phyloP scores from a whole-genome alignment of 2,329 filamentous ascomycete species.

The Neocucurbitaria cava region DNA sequence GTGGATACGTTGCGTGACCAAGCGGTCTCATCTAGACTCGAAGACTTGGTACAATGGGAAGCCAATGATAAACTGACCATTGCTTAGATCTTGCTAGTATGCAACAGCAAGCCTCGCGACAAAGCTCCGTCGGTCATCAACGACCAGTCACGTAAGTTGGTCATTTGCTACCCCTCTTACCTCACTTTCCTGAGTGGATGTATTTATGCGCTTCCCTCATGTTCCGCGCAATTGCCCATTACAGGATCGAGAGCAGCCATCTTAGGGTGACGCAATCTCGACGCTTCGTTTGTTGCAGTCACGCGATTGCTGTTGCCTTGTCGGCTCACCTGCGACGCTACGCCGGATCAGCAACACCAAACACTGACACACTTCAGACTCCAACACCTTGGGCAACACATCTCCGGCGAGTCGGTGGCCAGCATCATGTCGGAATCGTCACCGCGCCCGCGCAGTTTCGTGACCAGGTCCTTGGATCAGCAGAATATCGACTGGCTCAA shows the following conservation, averaged over 20 bases:
- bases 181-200: too few species aligned
- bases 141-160: slow-evolving; percentile 47
- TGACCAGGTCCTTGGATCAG: slow-evolving; percentile 52
- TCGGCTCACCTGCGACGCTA: slow-evolving; percentile 12
- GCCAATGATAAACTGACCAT: slow-evolving; percentile 6
- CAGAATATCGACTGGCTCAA: slow-evolving; percentile 53
- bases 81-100: slow-evolving; percentile 54
- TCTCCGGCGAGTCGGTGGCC: slow-evolving; percentile 53
- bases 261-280: slow-evolving; percentile 11
- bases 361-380: slow-evolving; percentile 22
- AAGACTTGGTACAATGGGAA: background rate
- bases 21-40: too few species aligned
- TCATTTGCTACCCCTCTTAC: background rate
- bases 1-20: background rate
- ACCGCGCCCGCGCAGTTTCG: slow-evolving; percentile 52
- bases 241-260: background rate
- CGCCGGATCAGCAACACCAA: slow-evolving; percentile 10
- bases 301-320: slow-evolving; percentile 28
- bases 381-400: slow-evolving; percentile 43
- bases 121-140: slow-evolving; percentile 41
- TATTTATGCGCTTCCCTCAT: background rate
- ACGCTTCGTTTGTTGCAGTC: slow-evolving; percentile 21
- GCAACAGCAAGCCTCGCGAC: slow-evolving; percentile 53
- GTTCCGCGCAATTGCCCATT: too few species aligned
- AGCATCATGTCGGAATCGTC: slow-evolving; percentile 59